Conservation (phyloP, 202 grass and related monocot species). For the Panicum virgatum region DNA sequence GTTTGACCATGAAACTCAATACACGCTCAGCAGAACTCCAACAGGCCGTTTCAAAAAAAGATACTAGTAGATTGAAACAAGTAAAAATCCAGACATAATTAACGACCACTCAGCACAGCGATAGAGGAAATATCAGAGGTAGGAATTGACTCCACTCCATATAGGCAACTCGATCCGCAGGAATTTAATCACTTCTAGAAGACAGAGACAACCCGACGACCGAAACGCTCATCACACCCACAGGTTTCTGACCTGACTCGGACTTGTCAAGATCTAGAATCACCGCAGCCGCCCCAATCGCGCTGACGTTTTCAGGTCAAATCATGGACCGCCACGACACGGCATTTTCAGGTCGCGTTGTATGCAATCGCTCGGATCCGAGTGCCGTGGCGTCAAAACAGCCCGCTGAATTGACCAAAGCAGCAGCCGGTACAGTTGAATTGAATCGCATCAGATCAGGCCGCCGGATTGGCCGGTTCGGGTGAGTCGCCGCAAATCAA, state of each 20-base stretch:
- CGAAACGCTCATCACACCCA: not conserved
- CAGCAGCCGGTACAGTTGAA: not conserved
- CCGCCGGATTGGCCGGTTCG: not conserved
- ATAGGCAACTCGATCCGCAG: not conserved
- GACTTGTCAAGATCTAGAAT: constrained; percentile 21
- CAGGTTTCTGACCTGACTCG: not conserved
- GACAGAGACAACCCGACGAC: constrained; percentile 26
- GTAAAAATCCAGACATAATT: not conserved
- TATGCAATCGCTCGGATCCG: not conserved
- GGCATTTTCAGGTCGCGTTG: not conserved
- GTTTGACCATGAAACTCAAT: not conserved
- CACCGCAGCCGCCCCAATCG: not conserved
- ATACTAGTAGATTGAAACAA: not conserved
- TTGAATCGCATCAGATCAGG: not conserved
- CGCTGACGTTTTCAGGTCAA: not conserved
- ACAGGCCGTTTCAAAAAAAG: not conserved
- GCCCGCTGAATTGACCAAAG: not conserved
- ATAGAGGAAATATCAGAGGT: not conserved
- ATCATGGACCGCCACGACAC: not conserved
- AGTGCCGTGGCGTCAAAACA: not conserved
- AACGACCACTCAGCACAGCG: not conserved
- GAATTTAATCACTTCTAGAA: not conserved
- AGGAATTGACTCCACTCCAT: not conserved
- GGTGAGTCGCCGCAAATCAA: not conserved
- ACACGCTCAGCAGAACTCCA: not conserved